Conservation (phyloP, 495 filamentous ascomycete species). For the Stereocaulon alpinum region DNA sequence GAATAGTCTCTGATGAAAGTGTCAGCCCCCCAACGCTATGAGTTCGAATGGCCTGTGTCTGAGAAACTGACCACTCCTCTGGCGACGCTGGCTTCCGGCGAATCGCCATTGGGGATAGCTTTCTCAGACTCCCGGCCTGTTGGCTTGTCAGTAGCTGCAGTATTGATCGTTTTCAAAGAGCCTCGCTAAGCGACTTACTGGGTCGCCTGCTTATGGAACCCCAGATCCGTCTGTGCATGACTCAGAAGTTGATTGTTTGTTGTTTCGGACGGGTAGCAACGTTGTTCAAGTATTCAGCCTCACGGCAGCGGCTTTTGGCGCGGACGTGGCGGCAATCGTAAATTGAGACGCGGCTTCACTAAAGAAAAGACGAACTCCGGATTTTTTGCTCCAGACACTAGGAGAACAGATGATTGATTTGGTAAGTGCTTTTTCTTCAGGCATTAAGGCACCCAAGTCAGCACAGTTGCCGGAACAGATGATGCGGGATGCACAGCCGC, state of each 20-base stretch:
- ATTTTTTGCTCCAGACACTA: too few relatives aligned
- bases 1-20: slow-evolving; percentile 46
- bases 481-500: slow-evolving; percentile 5
- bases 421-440: too few relatives aligned
- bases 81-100: slow-evolving; percentile 38
- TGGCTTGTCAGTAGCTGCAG: slow-evolving; percentile 1
- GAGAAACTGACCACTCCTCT: slow-evolving; percentile 39
- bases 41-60: slow-evolving; percentile 12
- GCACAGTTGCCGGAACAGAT: neutral
- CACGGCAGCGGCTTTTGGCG: slow-evolving; percentile 7
- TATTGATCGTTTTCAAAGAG: neutral
- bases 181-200: slow-evolving; percentile 11
- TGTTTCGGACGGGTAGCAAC: neutral
- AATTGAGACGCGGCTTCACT: neutral
- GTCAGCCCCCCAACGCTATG: slow-evolving; percentile 10
- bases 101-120: slow-evolving; percentile 26
- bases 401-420: too few relatives aligned
- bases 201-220: slow-evolving; percentile 19
- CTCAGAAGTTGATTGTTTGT: neutral
- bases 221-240: slow-evolving; percentile 21
- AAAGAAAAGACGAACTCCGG: too few relatives aligned
- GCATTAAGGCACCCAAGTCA: too few relatives aligned
- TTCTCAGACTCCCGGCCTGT: slow-evolving; percentile 19
- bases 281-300: slow-evolving; percentile 1
- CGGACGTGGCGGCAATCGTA: neutral